Conservation (phyloP, 192 early-diverging fungal genomes). For the Rhizophagus sp. region DNA sequence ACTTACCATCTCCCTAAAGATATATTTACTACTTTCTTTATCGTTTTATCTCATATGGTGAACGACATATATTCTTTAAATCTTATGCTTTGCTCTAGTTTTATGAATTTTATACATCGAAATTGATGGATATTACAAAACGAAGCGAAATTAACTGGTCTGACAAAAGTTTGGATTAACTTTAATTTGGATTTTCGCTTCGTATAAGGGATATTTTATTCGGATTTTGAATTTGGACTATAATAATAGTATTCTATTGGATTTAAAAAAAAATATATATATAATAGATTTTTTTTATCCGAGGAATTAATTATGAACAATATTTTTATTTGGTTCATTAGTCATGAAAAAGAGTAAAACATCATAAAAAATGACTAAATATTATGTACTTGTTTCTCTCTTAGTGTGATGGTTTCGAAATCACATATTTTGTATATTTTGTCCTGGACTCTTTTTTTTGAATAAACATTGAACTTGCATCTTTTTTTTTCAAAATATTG, state of each 20-base stretch:
- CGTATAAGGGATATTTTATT: neutral
- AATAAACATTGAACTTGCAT: neutral
- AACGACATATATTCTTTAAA: too few relatives aligned
- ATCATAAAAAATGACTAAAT: too few relatives aligned
- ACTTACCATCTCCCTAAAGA: constrained; percentile 21
- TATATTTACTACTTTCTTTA: neutral
- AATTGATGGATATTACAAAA: too few relatives aligned
- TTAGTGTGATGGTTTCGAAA: too few relatives aligned
- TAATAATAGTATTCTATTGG: neutral
- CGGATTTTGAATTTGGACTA: neutral
- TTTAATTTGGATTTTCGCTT: neutral
- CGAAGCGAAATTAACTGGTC: too few relatives aligned
- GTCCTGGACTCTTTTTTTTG: too few relatives aligned
- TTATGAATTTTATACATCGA: too few relatives aligned
- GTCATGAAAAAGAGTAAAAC: too few relatives aligned
- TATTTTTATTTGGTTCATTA: neutral
- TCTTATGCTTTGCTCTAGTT: neutral
- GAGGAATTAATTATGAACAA: neutral
- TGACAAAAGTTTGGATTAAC: too few relatives aligned
- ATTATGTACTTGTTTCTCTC: too few relatives aligned
- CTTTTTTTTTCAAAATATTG: neutral
- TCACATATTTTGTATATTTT: neutral
- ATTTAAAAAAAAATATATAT: neutral
- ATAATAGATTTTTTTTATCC: neutral
- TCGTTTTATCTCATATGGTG: too few relatives aligned